Base-by-base conservation (phyloP, 768 basidiomycete genomes). In the Tephrocybe sp. region DNA sequence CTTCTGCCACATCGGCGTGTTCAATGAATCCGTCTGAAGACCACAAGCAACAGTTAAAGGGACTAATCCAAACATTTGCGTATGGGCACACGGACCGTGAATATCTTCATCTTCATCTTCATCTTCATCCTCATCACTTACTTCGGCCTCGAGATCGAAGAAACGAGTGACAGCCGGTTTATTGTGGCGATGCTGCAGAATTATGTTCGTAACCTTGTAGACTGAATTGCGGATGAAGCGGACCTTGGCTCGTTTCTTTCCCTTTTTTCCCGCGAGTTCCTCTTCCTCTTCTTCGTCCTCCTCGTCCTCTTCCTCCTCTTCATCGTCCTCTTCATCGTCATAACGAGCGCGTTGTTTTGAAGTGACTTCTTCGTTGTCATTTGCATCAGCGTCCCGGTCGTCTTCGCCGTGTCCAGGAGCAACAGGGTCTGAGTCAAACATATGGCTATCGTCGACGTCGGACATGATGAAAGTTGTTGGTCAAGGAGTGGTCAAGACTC, bases 61-160 rank as follows among this genome's bases (percentile, higher is more conserved):
- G 3, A 18, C 7, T 24, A 15, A 33, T 33, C 24, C 18, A 8
- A 4, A 23, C 1, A 1, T 15, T 32, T 24, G 11, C 20, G 39
- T n/a, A 32, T 20, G 24, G 37, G 45, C 28, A 11, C 28, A 63
- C 77, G 15, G 39, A 79, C 77, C 79, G 58, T 74, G 70, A 10
- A 76, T 88, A 52, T 91, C 90, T 17, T 89, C 77, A 8, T 75
- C 88, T 3, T 90, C 92, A 17, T 96, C 93, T 2, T 89, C 88
- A 21, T 98, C 97, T 30, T 97, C 96, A 3, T 98, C 97, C 17
- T 98, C 97, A 25, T 97, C 94, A 59, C 93, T 93, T 17, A 96
- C 95, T 65, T 93, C 93, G 48, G 93, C 94, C 72, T 96, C 93
- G 50, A 95, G 80, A 82, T 98, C 97, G 59, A 98, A 76, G 85